Evolutionary conservation across 2,329 filamentous ascomycete genomes (phyloP), one percentile per base, ranked within the genome.

Genomic region (Fusarium papillatum): DNA sequence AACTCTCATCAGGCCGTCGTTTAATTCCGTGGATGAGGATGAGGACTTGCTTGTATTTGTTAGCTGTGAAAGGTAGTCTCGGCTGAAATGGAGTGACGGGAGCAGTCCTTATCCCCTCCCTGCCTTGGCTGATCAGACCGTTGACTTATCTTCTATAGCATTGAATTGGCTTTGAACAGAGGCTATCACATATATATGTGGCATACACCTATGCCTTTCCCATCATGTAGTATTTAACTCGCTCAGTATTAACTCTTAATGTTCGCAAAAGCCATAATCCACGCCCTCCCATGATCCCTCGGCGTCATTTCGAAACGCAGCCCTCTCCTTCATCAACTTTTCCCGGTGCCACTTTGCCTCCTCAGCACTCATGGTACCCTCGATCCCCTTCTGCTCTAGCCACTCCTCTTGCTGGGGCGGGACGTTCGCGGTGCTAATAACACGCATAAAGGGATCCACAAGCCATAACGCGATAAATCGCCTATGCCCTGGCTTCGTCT

Each of bases 391-490:
- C 14, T 8, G 6, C 11, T 36, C 53, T 24, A 34, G 19, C 80
- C 81, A 83, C 43, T 76, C 72, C 17, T 68, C 68, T 64, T 82
- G 80, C 65, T 83, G 81, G 1, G 82, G 81, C 1, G 80, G 82
- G 5, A 83, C 78, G 41, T 83, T 83, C 11, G 76, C 80, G 7
- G 82, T 83, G 39, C 71, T 77, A 29, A 83, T 75, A 50, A 82
- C 74, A 1, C 83, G 84, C 1, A 79, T 75, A 26, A 85, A 74
- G 0, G 89, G 89, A 70, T 91, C 88, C 5, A 91, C 87, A 1
- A 91, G 84, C 78, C 87, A 91, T 7, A 91, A 79, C 0, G 86
- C 87, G 3, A 91, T 81, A 65, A 90, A 87, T 64, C 87, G 86
- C 2, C 88, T 82, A 72, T 90, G 86, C 3, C 89, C 89, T 0